Base-by-base conservation (phyloP, 768 basidiomycete species). In the Phylloporus sp. region DNA sequence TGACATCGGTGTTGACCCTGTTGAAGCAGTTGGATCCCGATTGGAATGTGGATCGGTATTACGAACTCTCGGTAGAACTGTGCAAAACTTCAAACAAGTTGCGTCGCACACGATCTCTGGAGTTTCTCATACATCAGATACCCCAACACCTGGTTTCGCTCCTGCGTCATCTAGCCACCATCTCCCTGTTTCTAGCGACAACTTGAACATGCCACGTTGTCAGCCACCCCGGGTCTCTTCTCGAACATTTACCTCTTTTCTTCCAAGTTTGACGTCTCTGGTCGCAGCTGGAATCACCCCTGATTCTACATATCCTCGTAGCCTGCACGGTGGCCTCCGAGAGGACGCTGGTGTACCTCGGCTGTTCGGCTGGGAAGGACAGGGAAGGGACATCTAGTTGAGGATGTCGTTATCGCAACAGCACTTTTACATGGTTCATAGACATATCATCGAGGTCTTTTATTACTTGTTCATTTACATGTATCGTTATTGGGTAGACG, bases 21-120 rank as follows among this genome's bases (percentile, higher is more conserved):
- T 15, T 32, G 51, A 40, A 31, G 40, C 35, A 28, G 22, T 20
- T 35, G 60, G 57, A 24, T 58, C 62, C 20, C 71, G 70, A 71
- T 57, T 69, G 23, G 73, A 74, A 40, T 61, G 69, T 42, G 63
- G 65, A 18, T 77, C 79, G 2, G 77, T 84, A 40, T 68, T 82
- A 44, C 72, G 74, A 49, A 74, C 76, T 4, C 61, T 84, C 20
- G 76, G 75, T 50, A 68, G 73, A 57, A 80, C 75, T 1, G 71
- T 82, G 47, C 75, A 77, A 58, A 79, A 67, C 45, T 70, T 82
- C 46, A 70, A 63, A 44, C 58, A 68, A 38, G 64, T 51, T 10
- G 59, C 67, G 15, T 60, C 67, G 3, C 56, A 61, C 33, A 58
- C 62, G 9, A 57, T 64, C 15, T 57, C 70, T 1, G 58, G 60